These are phyloP conservation scores for Cadophora luteo-olivacea DNA, from an alignment of 2,329 filamentous ascomycete genomes.

Conservation along the genomic window DNA sequence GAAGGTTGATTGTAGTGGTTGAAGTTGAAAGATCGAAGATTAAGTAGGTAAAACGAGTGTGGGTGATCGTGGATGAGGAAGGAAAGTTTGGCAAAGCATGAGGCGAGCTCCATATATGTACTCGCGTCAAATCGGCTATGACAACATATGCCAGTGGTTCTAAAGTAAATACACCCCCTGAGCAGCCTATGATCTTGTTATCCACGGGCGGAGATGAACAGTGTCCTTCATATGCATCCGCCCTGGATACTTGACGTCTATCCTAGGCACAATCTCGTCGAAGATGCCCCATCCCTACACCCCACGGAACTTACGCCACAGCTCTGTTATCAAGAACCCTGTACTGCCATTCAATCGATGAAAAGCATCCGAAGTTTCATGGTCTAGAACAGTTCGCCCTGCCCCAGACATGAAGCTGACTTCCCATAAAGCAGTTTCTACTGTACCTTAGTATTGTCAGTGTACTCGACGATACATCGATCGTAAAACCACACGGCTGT, in stretches of 20 bases:
- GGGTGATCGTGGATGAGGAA: slow-evolving; percentile 21
- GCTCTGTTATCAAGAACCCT: slow-evolving; percentile 24
- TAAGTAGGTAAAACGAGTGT: slow-evolving; percentile 42
- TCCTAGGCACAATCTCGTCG: slow-evolving; percentile 27
- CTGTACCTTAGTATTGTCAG: neutral
- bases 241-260: slow-evolving; percentile 15
- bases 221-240: slow-evolving; percentile 10
- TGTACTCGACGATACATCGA: neutral
- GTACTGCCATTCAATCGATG: neutral
- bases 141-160: slow-evolving; percentile 12
- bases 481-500: neutral
- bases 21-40: slow-evolving; percentile 30
- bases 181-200: slow-evolving; percentile 5
- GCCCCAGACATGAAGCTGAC: neutral
- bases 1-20: slow-evolving; percentile 9
- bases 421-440: neutral
- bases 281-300: slow-evolving; percentile 19
- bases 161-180: slow-evolving; percentile 5
- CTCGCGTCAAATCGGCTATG: slow-evolving; percentile 19
- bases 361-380: neutral
- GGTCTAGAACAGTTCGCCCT: neutral
- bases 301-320: slow-evolving; percentile 24
- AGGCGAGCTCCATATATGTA: slow-evolving; percentile 32
- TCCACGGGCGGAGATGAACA: slow-evolving; percentile 36
- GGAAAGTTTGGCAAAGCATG: slow-evolving; percentile 2